Evolutionary conservation across 75 land plant genomes (phyloP).

Genomic region (Selaginella tamariscina): DNA sequence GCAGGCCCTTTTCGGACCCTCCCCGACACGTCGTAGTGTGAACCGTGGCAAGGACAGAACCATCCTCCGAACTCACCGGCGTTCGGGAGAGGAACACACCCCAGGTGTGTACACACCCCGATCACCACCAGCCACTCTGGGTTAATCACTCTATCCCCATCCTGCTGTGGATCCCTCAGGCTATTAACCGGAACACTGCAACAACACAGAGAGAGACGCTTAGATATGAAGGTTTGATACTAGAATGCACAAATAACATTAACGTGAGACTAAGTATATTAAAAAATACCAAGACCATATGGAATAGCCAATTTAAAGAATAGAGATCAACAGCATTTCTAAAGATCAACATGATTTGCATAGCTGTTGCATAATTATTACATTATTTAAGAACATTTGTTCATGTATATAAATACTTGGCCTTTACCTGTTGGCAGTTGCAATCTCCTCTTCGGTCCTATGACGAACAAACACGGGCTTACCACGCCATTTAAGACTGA

Average conservation of each 20-base stretch:
- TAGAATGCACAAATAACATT: no score
- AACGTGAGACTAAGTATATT: no score
- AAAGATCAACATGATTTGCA: no score
- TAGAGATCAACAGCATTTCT: no score
- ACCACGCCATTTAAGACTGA: constrained; percentile 61
- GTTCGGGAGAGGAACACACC: constrained; percentile 64
- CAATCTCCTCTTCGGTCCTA: constrained; percentile 55
- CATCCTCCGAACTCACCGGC: constrained; percentile 86
- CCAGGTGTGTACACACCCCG: constrained; percentile 71
- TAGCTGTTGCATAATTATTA: no score
- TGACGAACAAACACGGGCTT: constrained; percentile 72
- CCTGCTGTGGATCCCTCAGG: constrained; percentile 58
- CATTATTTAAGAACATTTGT: no score
- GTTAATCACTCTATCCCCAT: constrained; percentile 43
- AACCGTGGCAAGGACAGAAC: constrained; percentile 89
- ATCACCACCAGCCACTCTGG: constrained; percentile 68
- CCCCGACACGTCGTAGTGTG: constrained; percentile 65
- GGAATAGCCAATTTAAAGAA: no score
- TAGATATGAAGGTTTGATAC: no score
- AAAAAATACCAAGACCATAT: no score
- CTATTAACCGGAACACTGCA: constrained; percentile 36
- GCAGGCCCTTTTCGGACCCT: constrained; percentile 66
- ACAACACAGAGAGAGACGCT: no score
- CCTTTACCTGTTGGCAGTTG: constrained; percentile 58
- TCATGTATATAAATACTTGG: no score